Percentiles rank a stretch among this genome's conserved stretches.
Evolutionary conservation across 768 basidiomycete genomes (phyloP).

Genomic region (Tulasnella calospora): DNA sequence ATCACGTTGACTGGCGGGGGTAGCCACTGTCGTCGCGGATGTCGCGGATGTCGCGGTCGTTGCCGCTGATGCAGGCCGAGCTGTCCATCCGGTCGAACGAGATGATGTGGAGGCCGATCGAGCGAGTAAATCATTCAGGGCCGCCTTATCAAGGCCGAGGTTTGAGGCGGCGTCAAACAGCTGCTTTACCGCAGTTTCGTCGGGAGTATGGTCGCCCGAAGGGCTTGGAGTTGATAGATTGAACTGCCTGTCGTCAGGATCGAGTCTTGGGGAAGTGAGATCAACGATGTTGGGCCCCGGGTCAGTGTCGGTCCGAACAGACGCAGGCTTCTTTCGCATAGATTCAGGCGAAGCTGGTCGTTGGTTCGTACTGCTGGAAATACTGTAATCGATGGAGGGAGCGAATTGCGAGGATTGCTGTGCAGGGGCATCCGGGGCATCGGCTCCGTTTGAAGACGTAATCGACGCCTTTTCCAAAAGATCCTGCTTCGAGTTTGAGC

Average conservation of each 20-base stretch:
- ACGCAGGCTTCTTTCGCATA: neutral
- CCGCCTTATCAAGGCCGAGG: constrained; percentile 68
- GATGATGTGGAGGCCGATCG: constrained; percentile 48
- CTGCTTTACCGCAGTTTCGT: constrained; percentile 59
- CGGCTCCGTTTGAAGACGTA: neutral
- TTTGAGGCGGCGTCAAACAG: constrained; percentile 70
- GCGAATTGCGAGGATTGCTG: neutral
- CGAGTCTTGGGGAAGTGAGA: constrained; percentile 18
- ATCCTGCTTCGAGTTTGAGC: constrained; percentile 20
- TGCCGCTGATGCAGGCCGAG: constrained; percentile 38
- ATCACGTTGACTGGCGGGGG: neutral
- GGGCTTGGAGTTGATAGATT: constrained; percentile 21
- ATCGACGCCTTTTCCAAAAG: constrained; percentile 2
- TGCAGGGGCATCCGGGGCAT: neutral
- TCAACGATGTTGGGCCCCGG: constrained; percentile 5
- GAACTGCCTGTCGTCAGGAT: constrained; percentile 12
- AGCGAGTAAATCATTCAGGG: constrained; percentile 62
- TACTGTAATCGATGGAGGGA: neutral
- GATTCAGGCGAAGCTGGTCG: neutral
- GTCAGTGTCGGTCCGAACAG: neutral
- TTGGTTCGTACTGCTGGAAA: neutral
- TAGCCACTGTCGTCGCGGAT: neutral
- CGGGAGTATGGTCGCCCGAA: constrained; percentile 35
- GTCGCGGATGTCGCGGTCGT: constrained; percentile 6
- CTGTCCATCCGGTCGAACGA: constrained; percentile 30